phyloP scores from a whole-genome alignment of 345 rosid species.

The Syzygium aromaticum region DNA sequence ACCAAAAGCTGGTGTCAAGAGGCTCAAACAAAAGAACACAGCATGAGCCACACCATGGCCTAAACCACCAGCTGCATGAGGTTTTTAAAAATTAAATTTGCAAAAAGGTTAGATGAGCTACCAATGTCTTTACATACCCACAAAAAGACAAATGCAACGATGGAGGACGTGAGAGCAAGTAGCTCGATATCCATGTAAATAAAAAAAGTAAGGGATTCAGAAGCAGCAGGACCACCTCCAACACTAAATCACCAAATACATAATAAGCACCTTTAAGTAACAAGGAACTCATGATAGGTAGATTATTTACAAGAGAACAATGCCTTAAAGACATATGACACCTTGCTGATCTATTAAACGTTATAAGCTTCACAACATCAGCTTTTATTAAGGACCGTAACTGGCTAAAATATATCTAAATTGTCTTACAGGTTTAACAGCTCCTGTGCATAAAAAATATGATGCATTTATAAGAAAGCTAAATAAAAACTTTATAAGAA shows the following conservation, averaged over 20 bases:
- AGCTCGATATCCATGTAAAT: neutral
- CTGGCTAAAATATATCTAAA: neutral
- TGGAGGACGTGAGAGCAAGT: neutral
- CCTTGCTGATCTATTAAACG: neutral
- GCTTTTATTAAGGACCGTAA: neutral
- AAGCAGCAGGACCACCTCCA: neutral
- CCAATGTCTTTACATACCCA: neutral
- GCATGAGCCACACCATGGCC: conserved; percentile 99
- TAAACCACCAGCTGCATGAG: conserved; percentile 95
- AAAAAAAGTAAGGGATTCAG: neutral
- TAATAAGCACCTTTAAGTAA: neutral
- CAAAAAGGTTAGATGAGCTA: neutral
- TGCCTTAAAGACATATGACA: neutral
- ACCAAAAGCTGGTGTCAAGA: conserved; percentile 92
- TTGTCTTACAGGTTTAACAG: neutral
- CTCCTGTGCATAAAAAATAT: neutral
- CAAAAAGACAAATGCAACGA: neutral
- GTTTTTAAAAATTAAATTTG: neutral
- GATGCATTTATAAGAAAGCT: neutral
- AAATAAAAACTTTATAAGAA: neutral
- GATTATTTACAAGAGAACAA: neutral
- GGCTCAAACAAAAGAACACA: conserved; percentile 91
- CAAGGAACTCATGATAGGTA: neutral
- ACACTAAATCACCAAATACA: neutral
- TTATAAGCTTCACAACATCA: neutral